Base-by-base conservation (phyloP, 768 basidiomycete genomes). In the Rhodotorula diobovata region DNA sequence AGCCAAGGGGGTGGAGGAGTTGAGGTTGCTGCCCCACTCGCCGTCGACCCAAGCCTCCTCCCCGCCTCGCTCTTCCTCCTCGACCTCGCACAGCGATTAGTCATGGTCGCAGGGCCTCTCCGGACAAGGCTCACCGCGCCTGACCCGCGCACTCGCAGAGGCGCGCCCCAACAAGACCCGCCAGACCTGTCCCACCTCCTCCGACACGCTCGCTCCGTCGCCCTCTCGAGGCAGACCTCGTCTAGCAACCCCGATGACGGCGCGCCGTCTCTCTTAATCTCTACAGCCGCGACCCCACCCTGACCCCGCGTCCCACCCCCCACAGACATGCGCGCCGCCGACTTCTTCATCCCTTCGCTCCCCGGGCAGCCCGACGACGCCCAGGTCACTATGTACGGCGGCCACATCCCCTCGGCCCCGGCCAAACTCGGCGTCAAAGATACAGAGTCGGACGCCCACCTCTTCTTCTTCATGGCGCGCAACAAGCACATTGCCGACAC, bases 381-480 rank as follows among this genome's bases (percentile, higher is more conserved):
- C 32, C 84, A 86, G 39, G 88, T 90, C 21, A 80, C 93, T n/a
- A 86, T 86, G 72, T 93, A 87, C 76, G 88, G 90, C 18, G 93
- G 93, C 4, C 91, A 93, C 80, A 82, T 94, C 48, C 82, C 88
- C n/a, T 88, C 91, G 3, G 91, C 71, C 90, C 81, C 89, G 88
- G 46, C 59, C 57, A 46, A 35, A 48, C 57, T 71, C 67, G 63
- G 67, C n/a, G 83, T 84, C 20, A 80, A 84, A 10, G 77, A 81
- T 37, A 87, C 85, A n/a, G 85, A 87, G 67, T 84, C 90, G 45
- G 87, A 87, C 15, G 84, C 91, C 1, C 91, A 94, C 78, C 79
- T 93, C 18, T 95, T 86, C 83, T 99, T 97, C 80, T 87, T 95
- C 67, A 84, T 98, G 81, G 83, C 93, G 51, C 91, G 93, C 80